Conservation (phyloP, 345 rosid species). For the Zanthoxylum bungeanum region DNA sequence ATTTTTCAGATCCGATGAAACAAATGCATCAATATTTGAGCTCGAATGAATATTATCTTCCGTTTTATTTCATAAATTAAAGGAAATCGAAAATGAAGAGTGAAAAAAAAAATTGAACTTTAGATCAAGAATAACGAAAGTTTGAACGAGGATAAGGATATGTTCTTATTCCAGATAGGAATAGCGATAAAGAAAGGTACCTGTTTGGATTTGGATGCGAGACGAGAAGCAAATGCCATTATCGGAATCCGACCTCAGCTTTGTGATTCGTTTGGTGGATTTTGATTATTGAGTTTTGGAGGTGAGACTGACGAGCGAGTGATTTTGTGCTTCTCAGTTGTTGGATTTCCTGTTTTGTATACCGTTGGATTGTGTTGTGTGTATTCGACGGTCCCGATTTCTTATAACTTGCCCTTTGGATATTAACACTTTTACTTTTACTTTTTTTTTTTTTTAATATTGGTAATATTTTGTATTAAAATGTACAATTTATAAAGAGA, state of each 20-base stretch:
- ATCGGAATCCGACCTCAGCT: conserved; percentile 9
- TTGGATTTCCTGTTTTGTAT: neutral
- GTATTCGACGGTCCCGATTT: neutral
- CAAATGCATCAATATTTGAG: neutral
- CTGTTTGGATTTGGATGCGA: conserved; percentile 78
- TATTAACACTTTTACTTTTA: too few species aligned
- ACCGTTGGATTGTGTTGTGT: neutral
- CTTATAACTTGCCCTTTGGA: too few species aligned
- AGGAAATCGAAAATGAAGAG: neutral
- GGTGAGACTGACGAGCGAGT: neutral
- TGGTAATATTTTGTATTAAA: too few species aligned
- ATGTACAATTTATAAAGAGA: too few species aligned
- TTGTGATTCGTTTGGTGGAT: conserved; percentile 10
- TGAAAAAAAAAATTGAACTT: neutral
- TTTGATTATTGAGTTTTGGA: neutral
- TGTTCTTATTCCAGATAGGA: conserved; percentile 9
- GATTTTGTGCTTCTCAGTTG: neutral
- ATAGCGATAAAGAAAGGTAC: conserved; percentile 22
- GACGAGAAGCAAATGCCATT: conserved; percentile 77
- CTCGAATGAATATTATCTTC: neutral
- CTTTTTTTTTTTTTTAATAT: too few species aligned
- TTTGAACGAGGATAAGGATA: neutral
- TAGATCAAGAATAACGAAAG: neutral
- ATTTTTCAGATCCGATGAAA: conserved; percentile 7
- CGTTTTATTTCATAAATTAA: neutral